phyloP scores from a whole-genome alignment of 768 basidiomycete species.

The Termitomyces bulborhizus region DNA sequence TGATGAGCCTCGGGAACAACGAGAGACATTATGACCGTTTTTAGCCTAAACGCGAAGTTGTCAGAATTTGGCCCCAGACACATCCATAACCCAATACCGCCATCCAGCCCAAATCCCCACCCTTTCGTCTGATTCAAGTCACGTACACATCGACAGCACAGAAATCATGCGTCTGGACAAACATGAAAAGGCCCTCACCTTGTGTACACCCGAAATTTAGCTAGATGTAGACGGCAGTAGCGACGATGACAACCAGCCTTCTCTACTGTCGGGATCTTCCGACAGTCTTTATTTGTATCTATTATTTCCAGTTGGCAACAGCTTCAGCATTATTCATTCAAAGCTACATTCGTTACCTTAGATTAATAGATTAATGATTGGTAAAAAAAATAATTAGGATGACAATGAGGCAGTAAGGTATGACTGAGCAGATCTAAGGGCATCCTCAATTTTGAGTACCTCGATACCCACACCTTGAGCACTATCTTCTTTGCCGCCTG shows the following conservation, averaged over 20 bases:
- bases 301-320: neutral
- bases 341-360: too few species aligned
- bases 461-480: constrained; percentile 85
- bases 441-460: constrained; percentile 57
- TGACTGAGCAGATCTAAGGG: constrained; percentile 49
- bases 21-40: constrained; percentile 72
- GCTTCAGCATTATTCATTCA: too few species aligned
- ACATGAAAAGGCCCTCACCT: constrained; percentile 13
- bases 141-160: neutral
- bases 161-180: neutral
- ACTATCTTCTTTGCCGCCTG: constrained; percentile 91
- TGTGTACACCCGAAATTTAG: constrained; percentile 11
- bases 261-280: constrained; percentile 12
- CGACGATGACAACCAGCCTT: neutral
- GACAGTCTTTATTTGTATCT: constrained; percentile 7
- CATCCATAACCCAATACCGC: constrained; percentile 13
- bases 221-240: constrained; percentile 11
- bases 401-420: constrained; percentile 21
- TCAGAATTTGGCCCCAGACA: constrained; percentile 15
- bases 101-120: constrained; percentile 15
- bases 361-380: too few species aligned
- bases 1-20: constrained; percentile 93
- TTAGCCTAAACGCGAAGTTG: constrained; percentile 15
- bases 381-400: neutral
- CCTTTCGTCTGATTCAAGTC: constrained; percentile 5